Conservation (phyloP, 164 flowering plant genomes). For the Saururus chinensis region DNA sequence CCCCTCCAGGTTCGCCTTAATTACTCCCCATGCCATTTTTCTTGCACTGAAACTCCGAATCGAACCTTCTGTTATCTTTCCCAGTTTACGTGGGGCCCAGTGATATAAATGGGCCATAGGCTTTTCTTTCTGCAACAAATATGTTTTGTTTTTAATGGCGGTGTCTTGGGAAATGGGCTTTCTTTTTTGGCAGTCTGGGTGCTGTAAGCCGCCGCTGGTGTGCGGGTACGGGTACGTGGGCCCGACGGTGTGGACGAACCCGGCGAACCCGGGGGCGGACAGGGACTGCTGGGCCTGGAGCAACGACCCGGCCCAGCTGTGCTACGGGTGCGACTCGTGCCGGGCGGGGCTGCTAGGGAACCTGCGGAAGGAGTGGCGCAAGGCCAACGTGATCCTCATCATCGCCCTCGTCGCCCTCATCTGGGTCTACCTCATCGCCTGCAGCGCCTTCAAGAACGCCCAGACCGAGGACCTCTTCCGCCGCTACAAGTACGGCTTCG, state of each 20-base stretch:
- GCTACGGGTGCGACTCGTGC: conserved; percentile 80
- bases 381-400: conserved; percentile 57
- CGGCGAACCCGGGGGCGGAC: conserved; percentile 46
- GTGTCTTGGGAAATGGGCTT: too few relatives aligned
- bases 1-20: conserved; percentile 85
- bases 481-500: conserved; percentile 66
- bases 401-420: conserved; percentile 60
- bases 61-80: too few relatives aligned
- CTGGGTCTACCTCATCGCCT: conserved; percentile 72
- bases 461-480: conserved; percentile 72
- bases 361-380: conserved; percentile 84
- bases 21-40: too few relatives aligned
- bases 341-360: conserved; percentile 81
- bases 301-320: conserved; percentile 65
- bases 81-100: too few relatives aligned
- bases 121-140: too few relatives aligned
- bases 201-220: conserved; percentile 86
- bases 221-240: conserved; percentile 72
- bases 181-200: conserved; percentile 64
- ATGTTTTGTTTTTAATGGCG: too few relatives aligned
- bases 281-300: conserved; percentile 74
- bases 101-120: too few relatives aligned
- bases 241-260: conserved; percentile 77
- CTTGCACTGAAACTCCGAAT: too few relatives aligned
- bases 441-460: conserved; percentile 83